A percentile compares a stretch with the other conserved stretches of the same genome.
Conservation (phyloP, 2,329 filamentous ascomycete genomes). For the Zymoseptoria pseudotritici region DNA sequence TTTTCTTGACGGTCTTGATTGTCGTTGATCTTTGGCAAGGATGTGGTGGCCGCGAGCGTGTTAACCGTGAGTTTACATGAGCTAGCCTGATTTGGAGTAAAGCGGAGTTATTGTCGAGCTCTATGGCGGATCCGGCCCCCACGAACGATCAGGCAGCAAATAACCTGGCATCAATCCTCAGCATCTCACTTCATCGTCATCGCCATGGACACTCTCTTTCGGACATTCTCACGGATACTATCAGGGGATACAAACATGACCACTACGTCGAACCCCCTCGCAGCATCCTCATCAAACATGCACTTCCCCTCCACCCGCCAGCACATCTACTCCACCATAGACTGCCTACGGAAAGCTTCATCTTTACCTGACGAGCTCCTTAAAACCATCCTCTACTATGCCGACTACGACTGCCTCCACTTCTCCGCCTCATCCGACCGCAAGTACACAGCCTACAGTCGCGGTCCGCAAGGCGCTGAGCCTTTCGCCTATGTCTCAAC, state of each 20-base stretch:
- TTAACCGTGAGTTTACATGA: too few species aligned
- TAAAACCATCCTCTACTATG: slow-evolving; percentile 10
- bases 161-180: too few species aligned
- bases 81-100: too few species aligned
- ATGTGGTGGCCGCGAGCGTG: neutral
- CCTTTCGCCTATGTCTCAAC: slow-evolving; percentile 9
- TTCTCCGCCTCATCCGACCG: slow-evolving; percentile 2
- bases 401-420: slow-evolving; percentile 15
- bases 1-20: neutral
- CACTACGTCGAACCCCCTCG: too few species aligned
- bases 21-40: neutral
- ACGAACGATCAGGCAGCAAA: neutral
- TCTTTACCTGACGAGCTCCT: slow-evolving; percentile 9
- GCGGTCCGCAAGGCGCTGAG: neutral
- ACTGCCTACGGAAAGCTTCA: neutral
- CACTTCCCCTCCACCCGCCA: neutral
- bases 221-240: neutral
- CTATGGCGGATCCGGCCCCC: too few species aligned
- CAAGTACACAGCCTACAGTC: slow-evolving; percentile 1
- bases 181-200: too few species aligned
- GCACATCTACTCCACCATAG: neutral
- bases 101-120: too few species aligned
- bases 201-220: neutral
- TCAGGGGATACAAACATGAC: neutral
- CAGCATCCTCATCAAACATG: neutral